Conservation (phyloP, 768 basidiomycete genomes). For the Mycena maculata region DNA sequence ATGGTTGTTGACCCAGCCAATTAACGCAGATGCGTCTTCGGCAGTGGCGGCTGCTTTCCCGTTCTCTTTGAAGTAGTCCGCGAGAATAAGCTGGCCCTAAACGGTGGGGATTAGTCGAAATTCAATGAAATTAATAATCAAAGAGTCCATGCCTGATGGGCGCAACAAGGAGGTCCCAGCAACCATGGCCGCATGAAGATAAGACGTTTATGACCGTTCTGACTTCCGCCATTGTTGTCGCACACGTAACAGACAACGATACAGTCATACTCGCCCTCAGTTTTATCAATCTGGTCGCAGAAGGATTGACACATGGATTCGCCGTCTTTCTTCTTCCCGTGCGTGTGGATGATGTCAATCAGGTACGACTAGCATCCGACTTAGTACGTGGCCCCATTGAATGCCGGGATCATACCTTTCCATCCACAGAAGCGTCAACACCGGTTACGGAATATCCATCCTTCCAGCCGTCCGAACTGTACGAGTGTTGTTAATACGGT, state of each 20-base stretch:
- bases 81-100: slow-evolving; percentile 24
- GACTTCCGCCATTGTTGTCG: neutral
- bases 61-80: slow-evolving; percentile 28
- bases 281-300: neutral
- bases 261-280: neutral
- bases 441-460: neutral
- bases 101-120: neutral
- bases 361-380: neutral
- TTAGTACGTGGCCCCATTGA: neutral
- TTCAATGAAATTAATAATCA: neutral
- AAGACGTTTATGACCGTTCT: neutral
- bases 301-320: neutral
- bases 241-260: neutral
- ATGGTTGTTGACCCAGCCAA: slow-evolving; percentile 31
- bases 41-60: slow-evolving; percentile 1
- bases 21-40: slow-evolving; percentile 23
- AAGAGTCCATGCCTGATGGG: neutral
- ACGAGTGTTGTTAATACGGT: neutral
- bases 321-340: neutral
- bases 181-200: neutral
- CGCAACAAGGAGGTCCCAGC: neutral
- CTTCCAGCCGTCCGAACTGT: slow-evolving; percentile 2
- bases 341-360: neutral
- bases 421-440: neutral
- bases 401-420: neutral